Conservation (phyloP, 345 rosid genomes). For the Rubroshorea leprosula region DNA sequence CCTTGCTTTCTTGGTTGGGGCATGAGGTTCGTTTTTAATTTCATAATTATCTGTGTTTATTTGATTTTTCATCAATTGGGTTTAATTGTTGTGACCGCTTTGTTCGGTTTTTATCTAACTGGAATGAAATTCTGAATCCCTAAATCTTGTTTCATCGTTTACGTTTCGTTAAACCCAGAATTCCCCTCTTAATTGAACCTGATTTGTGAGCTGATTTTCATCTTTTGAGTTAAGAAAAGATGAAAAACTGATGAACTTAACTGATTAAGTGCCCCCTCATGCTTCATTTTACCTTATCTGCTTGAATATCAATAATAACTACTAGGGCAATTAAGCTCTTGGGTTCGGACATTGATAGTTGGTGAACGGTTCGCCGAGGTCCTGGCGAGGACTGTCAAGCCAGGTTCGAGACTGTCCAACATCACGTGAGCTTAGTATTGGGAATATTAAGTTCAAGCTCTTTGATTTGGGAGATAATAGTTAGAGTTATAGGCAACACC, state of each 20-base stretch:
- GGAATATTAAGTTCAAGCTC: conserved; percentile 83
- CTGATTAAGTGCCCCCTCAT: too few species aligned
- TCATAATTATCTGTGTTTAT: not conserved
- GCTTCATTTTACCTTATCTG: too few species aligned
- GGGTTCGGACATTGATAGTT: not conserved
- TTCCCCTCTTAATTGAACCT: too few species aligned
- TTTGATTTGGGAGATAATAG: conserved; percentile 89
- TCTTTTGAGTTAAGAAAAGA: too few species aligned
- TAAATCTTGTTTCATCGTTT: too few species aligned
- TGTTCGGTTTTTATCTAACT: too few species aligned
- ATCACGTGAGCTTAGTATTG: conserved; percentile 84
- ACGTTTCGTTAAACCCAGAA: too few species aligned
- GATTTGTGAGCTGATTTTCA: too few species aligned
- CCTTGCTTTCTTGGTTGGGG: conserved; percentile 79
- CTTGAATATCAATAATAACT: too few species aligned
- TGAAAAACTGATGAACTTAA: too few species aligned
- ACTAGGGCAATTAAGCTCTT: not conserved
- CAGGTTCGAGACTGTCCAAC: conserved; percentile 93
- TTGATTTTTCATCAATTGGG: not conserved
- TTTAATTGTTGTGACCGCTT: not conserved
- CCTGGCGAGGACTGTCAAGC: conserved; percentile 83
- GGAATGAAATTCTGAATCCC: too few species aligned
- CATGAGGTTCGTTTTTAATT: conserved; percentile 53
- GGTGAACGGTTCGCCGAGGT: conserved; percentile 45
- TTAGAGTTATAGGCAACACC: too few species aligned